Evolutionary conservation across 2,329 filamentous ascomycete species (phyloP).

Genomic region (Sodiomyces alkalinus): DNA sequence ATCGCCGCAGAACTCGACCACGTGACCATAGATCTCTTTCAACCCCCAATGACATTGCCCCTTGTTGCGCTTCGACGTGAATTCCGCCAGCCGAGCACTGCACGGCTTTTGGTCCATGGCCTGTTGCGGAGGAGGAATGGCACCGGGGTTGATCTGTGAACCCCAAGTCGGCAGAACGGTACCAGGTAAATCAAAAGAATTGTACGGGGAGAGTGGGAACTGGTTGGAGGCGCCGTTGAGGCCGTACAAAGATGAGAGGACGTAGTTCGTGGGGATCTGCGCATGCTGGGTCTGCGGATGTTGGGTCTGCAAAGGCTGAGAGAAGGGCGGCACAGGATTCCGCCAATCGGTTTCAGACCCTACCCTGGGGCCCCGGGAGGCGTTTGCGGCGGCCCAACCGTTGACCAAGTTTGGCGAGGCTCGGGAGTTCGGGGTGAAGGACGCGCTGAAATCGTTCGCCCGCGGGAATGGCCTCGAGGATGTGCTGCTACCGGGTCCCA

Average conservation of each 20-base stretch:
- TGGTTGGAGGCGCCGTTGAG: background rate
- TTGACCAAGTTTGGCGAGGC: constrained; percentile 13
- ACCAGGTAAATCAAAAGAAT: constrained; percentile 8
- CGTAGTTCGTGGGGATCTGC: too few species aligned
- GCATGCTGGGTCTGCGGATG: too few species aligned
- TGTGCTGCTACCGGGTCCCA: too few species aligned
- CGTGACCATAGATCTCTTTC: constrained; percentile 72
- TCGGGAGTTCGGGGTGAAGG: constrained; percentile 14
- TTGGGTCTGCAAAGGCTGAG: too few species aligned
- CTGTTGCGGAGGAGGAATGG: constrained; percentile 16
- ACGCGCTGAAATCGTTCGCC: constrained; percentile 15
- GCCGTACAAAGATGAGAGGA: background rate
- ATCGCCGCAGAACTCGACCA: constrained; percentile 91
- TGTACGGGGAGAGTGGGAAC: constrained; percentile 8
- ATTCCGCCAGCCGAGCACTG: constrained; percentile 68
- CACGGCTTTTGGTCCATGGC: constrained; percentile 44
- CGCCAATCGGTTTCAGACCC: constrained; percentile 5
- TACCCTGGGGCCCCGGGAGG: constrained; percentile 16
- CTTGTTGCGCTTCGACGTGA: constrained; percentile 59
- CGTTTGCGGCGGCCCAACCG: constrained; percentile 15
- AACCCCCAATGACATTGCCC: constrained; percentile 63
- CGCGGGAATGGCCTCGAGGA: too few species aligned
- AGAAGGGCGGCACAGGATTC: background rate
- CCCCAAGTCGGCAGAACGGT: constrained; percentile 16
- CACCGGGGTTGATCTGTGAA: constrained; percentile 7